Conservation (phyloP, 1,139 yeast species). For the Magnusiomyces suaveolens region DNA sequence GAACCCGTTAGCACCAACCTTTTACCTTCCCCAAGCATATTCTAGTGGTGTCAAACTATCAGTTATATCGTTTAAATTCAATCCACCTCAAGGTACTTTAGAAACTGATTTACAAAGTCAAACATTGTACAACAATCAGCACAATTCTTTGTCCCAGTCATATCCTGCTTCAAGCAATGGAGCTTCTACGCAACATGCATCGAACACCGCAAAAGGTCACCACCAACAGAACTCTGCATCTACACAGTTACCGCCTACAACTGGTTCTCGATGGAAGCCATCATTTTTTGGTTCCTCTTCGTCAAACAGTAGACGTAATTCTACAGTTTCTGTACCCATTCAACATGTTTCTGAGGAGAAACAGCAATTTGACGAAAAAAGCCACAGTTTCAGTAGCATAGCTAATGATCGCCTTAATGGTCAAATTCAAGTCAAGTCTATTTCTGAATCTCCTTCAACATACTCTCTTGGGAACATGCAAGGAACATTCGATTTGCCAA, state of each 20-base stretch:
- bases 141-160: not conserved
- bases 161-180: not conserved
- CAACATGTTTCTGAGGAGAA: not conserved
- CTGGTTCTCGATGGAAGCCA: constrained; percentile 1
- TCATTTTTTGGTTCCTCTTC: constrained; percentile 1
- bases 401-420: not conserved
- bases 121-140: not conserved
- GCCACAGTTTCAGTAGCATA: not conserved
- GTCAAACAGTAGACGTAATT: not conserved
- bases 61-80: constrained; percentile 12
- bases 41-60: constrained; percentile 25
- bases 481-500: not conserved
- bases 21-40: constrained; percentile 23
- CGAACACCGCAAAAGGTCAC: not conserved
- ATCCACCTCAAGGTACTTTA: constrained; percentile 12
- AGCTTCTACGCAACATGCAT: not conserved
- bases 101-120: constrained; percentile 1
- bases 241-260: not conserved
- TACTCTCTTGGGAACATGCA: not conserved
- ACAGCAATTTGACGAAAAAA: not conserved
- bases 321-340: not conserved
- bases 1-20: constrained; percentile 32
- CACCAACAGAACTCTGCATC: not conserved
- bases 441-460: not conserved
- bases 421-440: not conserved